Conservation (phyloP, 768 basidiomycete genomes). For the Macrolepiota albuminosa region DNA sequence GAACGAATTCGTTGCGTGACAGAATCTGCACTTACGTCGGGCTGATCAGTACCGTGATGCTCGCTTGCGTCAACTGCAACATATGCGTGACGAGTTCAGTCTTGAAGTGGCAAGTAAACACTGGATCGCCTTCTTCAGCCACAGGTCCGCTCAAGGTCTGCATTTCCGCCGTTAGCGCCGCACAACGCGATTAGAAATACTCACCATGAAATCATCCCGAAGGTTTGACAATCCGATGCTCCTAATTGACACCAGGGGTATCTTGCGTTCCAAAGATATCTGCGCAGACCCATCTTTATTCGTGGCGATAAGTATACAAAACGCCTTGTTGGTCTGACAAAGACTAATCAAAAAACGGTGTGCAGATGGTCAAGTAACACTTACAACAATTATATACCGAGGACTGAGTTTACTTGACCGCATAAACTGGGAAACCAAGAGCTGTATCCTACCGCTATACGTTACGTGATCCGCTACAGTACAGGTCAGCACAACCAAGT, state of each 20-base stretch:
- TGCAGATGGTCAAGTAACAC: conserved; percentile 23
- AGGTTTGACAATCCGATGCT: conserved; percentile 83
- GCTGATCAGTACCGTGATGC: conserved; percentile 65
- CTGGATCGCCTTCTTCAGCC: conserved; percentile 92
- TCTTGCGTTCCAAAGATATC: conserved; percentile 76
- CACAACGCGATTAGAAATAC: conserved; percentile 12
- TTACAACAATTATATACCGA: conserved; percentile 83
- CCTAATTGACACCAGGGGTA: conserved; percentile 84
- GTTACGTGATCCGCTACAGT: conserved; percentile 64
- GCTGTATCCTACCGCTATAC: conserved; percentile 78
- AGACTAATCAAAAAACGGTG: background rate
- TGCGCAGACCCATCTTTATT: conserved; percentile 56
- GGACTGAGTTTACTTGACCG: conserved; percentile 92
- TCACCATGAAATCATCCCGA: conserved; percentile 92
- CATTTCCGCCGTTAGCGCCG: background rate
- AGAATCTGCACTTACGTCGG: conserved; percentile 58
- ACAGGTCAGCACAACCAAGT: background rate
- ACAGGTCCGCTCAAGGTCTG: conserved; percentile 69
- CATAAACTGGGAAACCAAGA: conserved; percentile 78
- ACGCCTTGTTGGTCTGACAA: conserved; percentile 74
- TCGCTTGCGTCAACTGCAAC: conserved; percentile 73
- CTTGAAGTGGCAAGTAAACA: conserved; percentile 91
- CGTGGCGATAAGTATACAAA: conserved; percentile 67
- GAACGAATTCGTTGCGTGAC: background rate
- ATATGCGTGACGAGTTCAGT: conserved; percentile 87